Base-by-base conservation (phyloP, 148 eudicot species). In the Cornus controversa region DNA sequence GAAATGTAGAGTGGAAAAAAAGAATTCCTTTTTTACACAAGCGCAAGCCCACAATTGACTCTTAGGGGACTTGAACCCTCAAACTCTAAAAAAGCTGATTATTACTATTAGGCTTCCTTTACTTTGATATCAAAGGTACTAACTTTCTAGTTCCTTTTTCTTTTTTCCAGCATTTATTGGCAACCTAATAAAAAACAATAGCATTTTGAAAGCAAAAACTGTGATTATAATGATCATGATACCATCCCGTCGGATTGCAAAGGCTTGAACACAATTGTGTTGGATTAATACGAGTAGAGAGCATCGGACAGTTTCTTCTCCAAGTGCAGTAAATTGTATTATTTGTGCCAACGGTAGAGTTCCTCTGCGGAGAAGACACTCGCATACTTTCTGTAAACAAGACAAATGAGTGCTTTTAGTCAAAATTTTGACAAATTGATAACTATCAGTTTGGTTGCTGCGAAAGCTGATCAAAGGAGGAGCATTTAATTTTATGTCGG, bases 251-350 rank as follows among this genome's bases (percentile, higher is more conserved):
- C 82, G 87, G 27, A 91, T 78, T 40, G 90, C 80, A 25, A 90
- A 96, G 67, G 95, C 97, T 84, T 93, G 99, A 57, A 93, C 97
- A 47, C 98, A 93, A 81, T 93, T 96, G 67, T 93, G 98, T 31
- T 96, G 99, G 75, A 93, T 89, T 69, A 93, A 77, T 16, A 91
- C 90, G 74, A 86, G 88, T 22, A 96, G 82, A 42, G 90, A 84
- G 63, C 90, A 85, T 42, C 40, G 82, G 5, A 93, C 94, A 78
- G 86, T 88, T 67, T 75, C 80, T 82, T 78, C 76, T 50, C 66
- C 66, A 47, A 96, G 89, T 63, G 88, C 84, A 0, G 91, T 85
- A 84, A 64, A 87, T 5, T 72, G 78, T 72, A 84, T 28, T 25
- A 96, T 91, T 23, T 81, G 82, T 16, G 54, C 76, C 54, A 72